Conservation (phyloP, 805 yeast species). For the Myxozyma neotropica region DNA sequence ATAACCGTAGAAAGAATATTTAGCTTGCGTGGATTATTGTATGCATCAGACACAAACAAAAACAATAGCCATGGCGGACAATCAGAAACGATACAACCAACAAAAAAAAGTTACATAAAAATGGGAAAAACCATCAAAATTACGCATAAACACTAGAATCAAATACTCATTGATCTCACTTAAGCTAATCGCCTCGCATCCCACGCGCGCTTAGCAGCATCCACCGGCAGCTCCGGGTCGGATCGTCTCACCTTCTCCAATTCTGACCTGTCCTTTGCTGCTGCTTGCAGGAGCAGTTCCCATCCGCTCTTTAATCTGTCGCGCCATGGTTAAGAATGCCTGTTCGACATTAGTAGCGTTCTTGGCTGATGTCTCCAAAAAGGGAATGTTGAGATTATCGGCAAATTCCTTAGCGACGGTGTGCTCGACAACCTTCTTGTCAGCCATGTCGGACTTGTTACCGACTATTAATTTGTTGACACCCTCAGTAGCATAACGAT, state of each 20-base stretch:
- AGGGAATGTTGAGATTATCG: constrained; percentile 90
- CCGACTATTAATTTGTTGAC: constrained; percentile 95
- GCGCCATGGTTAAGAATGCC: constrained; percentile 97
- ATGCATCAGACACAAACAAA: constrained; percentile 2
- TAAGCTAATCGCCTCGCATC: background rate
- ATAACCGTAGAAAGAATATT: background rate
- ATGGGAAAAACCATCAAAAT: background rate
- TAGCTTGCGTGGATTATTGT: constrained; percentile 4
- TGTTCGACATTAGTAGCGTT: constrained; percentile 96
- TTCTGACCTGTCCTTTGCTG: constrained; percentile 47
- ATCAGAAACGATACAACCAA: background rate
- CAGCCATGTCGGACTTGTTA: constrained; percentile 91
- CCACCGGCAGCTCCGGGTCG: constrained; percentile 45
- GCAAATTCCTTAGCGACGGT: constrained; percentile 97
- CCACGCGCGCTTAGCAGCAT: constrained; percentile 45
- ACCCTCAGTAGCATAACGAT: constrained; percentile 96
- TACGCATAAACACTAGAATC: background rate
- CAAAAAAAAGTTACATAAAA: background rate
- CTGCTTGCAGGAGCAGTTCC: constrained; percentile 54
- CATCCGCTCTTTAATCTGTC: constrained; percentile 96
- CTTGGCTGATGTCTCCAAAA: constrained; percentile 94
- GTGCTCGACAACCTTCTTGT: constrained; percentile 93
- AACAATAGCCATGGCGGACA: background rate
- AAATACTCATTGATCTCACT: background rate
- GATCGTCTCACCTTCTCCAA: constrained; percentile 48